These are phyloP conservation scores for Trametes gibbosa DNA, from an alignment of 768 basidiomycete species.

Conservation along the genomic window DNA sequence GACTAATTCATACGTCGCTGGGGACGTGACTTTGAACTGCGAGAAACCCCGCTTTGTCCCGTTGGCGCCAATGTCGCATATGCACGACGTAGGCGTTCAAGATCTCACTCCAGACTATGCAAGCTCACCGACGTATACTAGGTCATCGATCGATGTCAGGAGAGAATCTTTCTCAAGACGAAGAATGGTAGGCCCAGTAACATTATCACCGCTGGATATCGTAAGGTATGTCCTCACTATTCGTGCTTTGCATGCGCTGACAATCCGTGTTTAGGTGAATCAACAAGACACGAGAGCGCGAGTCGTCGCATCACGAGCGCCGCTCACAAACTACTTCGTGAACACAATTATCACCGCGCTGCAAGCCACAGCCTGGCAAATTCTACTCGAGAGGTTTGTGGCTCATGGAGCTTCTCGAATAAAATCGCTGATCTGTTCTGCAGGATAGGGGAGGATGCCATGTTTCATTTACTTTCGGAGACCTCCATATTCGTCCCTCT, in stretches of 20 bases:
- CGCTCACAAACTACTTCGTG: constrained; percentile 57
- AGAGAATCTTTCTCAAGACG: constrained; percentile 43
- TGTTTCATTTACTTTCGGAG: constrained; percentile 75
- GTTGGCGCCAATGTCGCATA: constrained; percentile 43
- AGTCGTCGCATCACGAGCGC: constrained; percentile 32
- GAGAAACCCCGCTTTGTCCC: constrained; percentile 13
- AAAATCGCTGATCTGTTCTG: neutral
- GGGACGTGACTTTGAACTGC: neutral
- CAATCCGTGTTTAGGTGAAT: neutral
- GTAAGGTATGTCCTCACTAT: constrained; percentile 36
- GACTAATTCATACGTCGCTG: constrained; percentile 47
- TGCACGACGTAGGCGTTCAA: constrained; percentile 48
- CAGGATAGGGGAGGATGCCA: constrained; percentile 75
- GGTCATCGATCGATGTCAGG: constrained; percentile 64
- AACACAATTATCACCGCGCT: constrained; percentile 76
- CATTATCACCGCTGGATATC: constrained; percentile 66
- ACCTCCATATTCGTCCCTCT: constrained; percentile 74
- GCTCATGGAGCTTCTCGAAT: constrained; percentile 9
- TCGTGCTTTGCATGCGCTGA: too few relatives aligned
- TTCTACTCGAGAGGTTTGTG: constrained; percentile 54
- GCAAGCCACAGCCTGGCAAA: constrained; percentile 64
- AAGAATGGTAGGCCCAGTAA: constrained; percentile 44
- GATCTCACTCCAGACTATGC: neutral
- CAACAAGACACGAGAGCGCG: constrained; percentile 38
- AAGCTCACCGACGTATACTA: constrained; percentile 23